phyloP scores from a whole-genome alignment of 2,329 filamentous ascomycete species.

The Colletotrichum echinochloae region DNA sequence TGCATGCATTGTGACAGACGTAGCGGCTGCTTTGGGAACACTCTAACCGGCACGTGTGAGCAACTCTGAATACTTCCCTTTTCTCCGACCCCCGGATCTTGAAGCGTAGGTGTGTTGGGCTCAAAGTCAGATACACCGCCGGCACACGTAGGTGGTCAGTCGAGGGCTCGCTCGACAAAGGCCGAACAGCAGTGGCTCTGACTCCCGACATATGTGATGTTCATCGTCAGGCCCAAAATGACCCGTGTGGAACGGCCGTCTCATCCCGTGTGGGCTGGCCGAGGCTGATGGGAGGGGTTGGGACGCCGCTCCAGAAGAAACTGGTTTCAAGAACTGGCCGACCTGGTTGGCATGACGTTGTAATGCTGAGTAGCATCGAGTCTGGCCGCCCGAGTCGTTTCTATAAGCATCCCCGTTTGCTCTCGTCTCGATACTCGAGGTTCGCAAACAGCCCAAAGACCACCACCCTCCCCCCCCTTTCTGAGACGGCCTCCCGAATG shows the following conservation, averaged over 20 bases:
- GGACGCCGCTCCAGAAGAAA: not conserved
- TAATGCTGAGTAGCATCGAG: not conserved
- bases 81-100: constrained; percentile 18
- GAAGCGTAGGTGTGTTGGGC: not conserved
- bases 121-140: not conserved
- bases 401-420: not conserved
- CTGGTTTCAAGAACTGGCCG: not conserved
- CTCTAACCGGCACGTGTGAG: constrained; percentile 29
- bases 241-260: not conserved
- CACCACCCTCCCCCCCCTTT: not conserved
- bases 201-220: not conserved
- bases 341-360: not conserved
- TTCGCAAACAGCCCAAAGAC: not conserved
- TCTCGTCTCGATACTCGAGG: not conserved
- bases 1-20: constrained; percentile 5
- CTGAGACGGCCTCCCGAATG: not conserved
- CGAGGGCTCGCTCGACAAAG: too few species aligned
- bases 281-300: not conserved
- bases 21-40: not conserved
- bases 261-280: not conserved
- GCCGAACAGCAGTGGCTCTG: not conserved
- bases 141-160: not conserved
- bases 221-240: not conserved
- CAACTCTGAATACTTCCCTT: constrained; percentile 24
- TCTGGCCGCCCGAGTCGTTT: not conserved